Conservation (phyloP, 306 rosid genomes). For the Dalbergia cultrata region DNA sequence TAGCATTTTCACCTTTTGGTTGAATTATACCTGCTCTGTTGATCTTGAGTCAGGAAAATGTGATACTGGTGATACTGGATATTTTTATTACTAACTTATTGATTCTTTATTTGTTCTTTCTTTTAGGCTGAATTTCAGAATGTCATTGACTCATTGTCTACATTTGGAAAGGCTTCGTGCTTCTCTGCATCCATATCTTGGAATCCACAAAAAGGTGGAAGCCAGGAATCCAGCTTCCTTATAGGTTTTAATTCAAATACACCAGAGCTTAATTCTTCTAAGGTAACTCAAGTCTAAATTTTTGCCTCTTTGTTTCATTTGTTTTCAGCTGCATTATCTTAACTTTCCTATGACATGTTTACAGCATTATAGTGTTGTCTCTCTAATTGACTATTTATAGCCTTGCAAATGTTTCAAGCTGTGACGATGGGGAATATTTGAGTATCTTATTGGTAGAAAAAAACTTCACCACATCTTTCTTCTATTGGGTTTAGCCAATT, state of each 20-base stretch:
- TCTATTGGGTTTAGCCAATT: background rate
- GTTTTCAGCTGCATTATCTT: conserved; percentile 31
- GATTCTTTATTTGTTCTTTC: conserved; percentile 6
- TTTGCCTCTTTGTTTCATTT: conserved; percentile 33
- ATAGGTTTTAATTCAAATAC: conserved; percentile 81
- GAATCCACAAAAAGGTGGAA: conserved; percentile 73
- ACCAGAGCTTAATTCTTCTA: conserved; percentile 81
- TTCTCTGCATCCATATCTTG: conserved; percentile 85
- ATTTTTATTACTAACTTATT: conserved; percentile 6
- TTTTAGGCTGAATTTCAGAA: conserved; percentile 94
- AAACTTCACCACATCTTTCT: background rate
- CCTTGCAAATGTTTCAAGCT: conserved; percentile 23
- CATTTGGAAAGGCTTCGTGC: conserved; percentile 74
- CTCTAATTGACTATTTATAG: conserved; percentile 20
- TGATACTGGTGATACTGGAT: conserved; percentile 12
- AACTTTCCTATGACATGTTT: conserved; percentile 4
- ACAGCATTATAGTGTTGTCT: conserved; percentile 4
- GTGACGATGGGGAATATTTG: conserved; percentile 30
- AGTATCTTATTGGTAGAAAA: background rate
- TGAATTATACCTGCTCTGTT: conserved; percentile 25
- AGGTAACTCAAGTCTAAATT: conserved; percentile 59
- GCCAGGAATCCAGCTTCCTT: conserved; percentile 77
- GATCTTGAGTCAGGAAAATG: conserved; percentile 6
- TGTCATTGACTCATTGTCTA: conserved; percentile 79
- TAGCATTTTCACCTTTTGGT: conserved; percentile 11